These are phyloP conservation scores for Aspergillus texensis DNA, from an alignment of 2,329 filamentous ascomycete species.

Conservation along the genomic window DNA sequence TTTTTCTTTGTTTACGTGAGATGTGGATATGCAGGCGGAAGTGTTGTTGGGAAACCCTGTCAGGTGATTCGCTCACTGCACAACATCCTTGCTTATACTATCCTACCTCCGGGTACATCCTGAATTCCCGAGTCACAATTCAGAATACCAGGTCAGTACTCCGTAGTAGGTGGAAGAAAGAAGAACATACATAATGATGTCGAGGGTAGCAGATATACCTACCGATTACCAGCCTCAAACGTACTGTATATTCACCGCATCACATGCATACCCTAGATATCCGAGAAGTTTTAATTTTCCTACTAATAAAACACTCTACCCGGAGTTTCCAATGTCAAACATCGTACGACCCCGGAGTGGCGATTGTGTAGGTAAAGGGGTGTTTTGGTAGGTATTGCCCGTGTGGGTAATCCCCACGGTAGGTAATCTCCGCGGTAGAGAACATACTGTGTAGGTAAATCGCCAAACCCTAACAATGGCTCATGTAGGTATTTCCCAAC, in stretches of 20 bases:
- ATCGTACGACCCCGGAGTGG: background rate
- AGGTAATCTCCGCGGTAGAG: slow-evolving; percentile 8
- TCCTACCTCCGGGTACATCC: too few relatives aligned
- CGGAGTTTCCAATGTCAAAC: background rate
- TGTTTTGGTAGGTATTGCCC: background rate
- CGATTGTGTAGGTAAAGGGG: background rate
- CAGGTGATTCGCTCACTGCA: background rate
- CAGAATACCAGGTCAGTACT: background rate
- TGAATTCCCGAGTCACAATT: background rate
- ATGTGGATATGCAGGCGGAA: background rate
- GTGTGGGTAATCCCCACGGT: slow-evolving; percentile 1
- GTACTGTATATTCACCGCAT: too few relatives aligned
- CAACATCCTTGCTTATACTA: background rate
- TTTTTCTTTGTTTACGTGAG: background rate
- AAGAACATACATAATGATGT: too few relatives aligned
- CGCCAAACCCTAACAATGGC: background rate
- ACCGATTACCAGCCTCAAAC: too few relatives aligned
- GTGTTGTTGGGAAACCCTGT: background rate
- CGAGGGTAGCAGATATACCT: too few relatives aligned
- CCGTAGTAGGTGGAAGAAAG: too few relatives aligned
- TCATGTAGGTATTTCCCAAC: background rate
- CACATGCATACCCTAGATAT: too few relatives aligned
- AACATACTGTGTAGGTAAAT: background rate
- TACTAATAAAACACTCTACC: too few relatives aligned
- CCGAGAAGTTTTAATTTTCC: too few relatives aligned